Evolutionary conservation across 2,329 filamentous ascomycete species (phyloP), one percentile per base, ranked within the genome.

Genomic region (Aspergillus uvarum): DNA sequence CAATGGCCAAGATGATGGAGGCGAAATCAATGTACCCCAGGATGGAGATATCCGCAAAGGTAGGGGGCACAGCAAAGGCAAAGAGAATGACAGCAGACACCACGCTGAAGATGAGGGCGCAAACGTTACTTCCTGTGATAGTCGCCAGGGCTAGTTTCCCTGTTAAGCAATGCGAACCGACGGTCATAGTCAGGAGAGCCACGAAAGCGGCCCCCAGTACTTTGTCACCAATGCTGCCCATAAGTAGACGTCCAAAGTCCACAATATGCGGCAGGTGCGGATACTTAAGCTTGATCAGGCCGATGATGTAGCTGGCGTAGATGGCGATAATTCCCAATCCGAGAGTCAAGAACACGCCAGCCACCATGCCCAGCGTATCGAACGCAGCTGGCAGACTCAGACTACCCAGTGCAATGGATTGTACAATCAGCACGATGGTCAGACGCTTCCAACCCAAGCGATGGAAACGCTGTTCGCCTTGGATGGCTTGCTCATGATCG

Each of bases 401-500:
- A 26, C 74, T 77, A 50, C 79, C 80, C 29, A 82, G 72, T 11
- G 79, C 78, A 60, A 81, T 81, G 31, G 80, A 79, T 63, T 82
- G 80, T 48, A 81, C 80, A 54, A 82, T 80, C 55, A 81, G 68
- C 59, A 80, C 78, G 42, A 81, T 71, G 2, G 79, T 81, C 19
- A 81, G 70, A 21, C 78, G 75, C 67, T 81, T 80, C 82, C 82
- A 84, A 52, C 82, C 75, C 7, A 26, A 8, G 26, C 26, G 26
- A 26, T 26, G 26, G 26, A 26, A 26, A 26, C 26, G 26, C 26
- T 26, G 26, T 26, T 26, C 7, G 7, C 7, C 26, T 26, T 26
- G 7, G 7, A 26, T 26, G 26, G 26, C 26, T 26, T 7, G 26
- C 26, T 26, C 26, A 8, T 26, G 5, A 26, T 26, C 26, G 5